Base-by-base conservation (phyloP, 192 early-diverging fungal species). In the Coemansia sp. region DNA sequence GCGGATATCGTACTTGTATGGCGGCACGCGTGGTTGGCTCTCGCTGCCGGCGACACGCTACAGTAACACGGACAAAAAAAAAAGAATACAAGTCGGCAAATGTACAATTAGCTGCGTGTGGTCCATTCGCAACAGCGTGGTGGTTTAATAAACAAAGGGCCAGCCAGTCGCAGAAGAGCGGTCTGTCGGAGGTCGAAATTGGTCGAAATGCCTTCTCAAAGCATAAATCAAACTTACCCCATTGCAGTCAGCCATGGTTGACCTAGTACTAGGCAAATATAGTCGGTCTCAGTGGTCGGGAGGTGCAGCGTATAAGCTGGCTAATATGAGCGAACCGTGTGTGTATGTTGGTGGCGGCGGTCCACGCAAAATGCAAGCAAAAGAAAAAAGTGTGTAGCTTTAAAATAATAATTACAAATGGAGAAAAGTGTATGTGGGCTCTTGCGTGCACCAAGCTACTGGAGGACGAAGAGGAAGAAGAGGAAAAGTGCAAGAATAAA, bases 1-100 rank as follows among this genome's bases (percentile, higher is more conserved):
- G 41, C 78, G 83, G 37, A 84, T 84, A 53, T 84, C 83, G 50
- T 84, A 84, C 55, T 80, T 80, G 68, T 74, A 84, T 38, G 83
- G 83, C 43, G 71, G 24, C 10, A 62, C 61, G 49, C 67, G 73
- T 27, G 64, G 49, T 50, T 70, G 52, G 50, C 53, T 37, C 64
- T 67, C 43, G 38, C 64, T 40, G 61, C 18, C 37, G 13, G 65
- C 20, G 34, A 37, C 63, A 47, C 59, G 73, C 78, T 80, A 80
- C 69, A 80, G 18, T 2, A 30, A 35, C 45, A 59, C 34, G 1
- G 44, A 18, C 8, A 38, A 34, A 58, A 27, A 40, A 39, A 24
- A 24, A 7, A 35, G 47, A 7, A 16, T 13, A 38, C n/a, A 63
- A 29, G 44, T 45, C 20, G 24, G 49, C 29, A 22, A 35, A 22